Evolutionary conservation across 345 rosid species (phyloP).

Genomic region (Eucalyptus melliodora): DNA sequence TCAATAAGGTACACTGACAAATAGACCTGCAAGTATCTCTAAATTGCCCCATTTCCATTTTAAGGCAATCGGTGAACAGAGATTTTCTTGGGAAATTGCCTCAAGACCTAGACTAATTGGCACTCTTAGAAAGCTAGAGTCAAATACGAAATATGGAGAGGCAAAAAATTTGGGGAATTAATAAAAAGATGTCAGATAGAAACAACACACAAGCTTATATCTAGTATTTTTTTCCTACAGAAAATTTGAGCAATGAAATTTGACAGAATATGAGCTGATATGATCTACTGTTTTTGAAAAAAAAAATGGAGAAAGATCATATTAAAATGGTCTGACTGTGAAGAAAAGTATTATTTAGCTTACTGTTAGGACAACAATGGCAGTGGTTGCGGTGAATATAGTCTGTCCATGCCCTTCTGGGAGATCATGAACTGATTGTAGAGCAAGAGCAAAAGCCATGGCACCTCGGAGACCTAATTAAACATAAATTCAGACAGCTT

Average conservation of each 20-base stretch:
- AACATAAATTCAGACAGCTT: slow-evolving; percentile 3
- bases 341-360: background rate
- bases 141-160: background rate
- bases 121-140: background rate
- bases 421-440: slow-evolving; percentile 95
- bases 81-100: background rate
- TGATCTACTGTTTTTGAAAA: background rate
- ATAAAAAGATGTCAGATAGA: background rate
- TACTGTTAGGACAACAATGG: slow-evolving; percentile 94
- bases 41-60: background rate
- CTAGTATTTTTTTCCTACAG: background rate
- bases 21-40: background rate
- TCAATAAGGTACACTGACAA: background rate
- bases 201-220: background rate
- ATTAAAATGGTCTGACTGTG: background rate
- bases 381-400: slow-evolving; percentile 94
- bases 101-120: background rate
- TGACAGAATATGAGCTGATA: background rate
- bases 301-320: background rate
- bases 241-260: background rate
- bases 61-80: background rate
- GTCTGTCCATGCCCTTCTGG: slow-evolving; percentile 99
- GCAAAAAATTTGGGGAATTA: background rate
- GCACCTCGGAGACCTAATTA: slow-evolving; percentile 90
- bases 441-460: slow-evolving; percentile 99